Base-by-base conservation (phyloP, 768 basidiomycete genomes). In the Mycena amicta region DNA sequence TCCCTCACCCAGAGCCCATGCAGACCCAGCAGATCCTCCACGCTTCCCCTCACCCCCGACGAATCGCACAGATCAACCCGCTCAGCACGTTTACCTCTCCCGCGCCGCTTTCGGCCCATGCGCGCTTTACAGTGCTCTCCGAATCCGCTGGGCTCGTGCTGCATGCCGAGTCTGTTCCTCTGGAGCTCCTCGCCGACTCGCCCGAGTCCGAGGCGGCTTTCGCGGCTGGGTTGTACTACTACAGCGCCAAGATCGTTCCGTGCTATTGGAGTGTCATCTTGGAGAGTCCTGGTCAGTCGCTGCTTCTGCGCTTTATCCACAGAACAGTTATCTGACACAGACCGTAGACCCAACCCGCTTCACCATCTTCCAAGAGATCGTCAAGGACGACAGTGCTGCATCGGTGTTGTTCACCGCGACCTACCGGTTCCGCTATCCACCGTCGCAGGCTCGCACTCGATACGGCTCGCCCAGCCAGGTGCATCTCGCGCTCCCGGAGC, bases 281-380 rank as follows among this genome's bases (percentile, higher is more conserved):
- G 55, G 73, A 78, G 59, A 80, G 81, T 52, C 63, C 78, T 62
- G 85, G 89, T 88, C 63, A 54, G 80, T 63, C 39, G 40, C 53
- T 29, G 54, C 66, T 61, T 57, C 57, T 37, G 15, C 51, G 16
- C 26, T 51, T 30, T 18, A 5, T 23, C 22, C 15, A 53, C 54
- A 26, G n/a, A n/a, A n/a, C n/a, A n/a, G n/a, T n/a, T n/a, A n/a
- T n/a, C n/a, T n/a, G n/a, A n/a, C n/a, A n/a, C n/a, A n/a, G n/a
- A n/a, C n/a, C n/a, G n/a, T 59, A 90, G 89, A 91, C 70, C 86
- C 87, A 20, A 83, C 86, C 2, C 71, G 80, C 50, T 90, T 82
- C 70, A 83, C 80, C 1, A 88, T 91, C 64, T 72, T 84, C 33
- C 89, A 91, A 67, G 82, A 87, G 45, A 84, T 91, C 49, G 64